Evolutionary conservation across 2,329 filamentous ascomycete species (phyloP).

Genomic region (Fusarium sp.): DNA sequence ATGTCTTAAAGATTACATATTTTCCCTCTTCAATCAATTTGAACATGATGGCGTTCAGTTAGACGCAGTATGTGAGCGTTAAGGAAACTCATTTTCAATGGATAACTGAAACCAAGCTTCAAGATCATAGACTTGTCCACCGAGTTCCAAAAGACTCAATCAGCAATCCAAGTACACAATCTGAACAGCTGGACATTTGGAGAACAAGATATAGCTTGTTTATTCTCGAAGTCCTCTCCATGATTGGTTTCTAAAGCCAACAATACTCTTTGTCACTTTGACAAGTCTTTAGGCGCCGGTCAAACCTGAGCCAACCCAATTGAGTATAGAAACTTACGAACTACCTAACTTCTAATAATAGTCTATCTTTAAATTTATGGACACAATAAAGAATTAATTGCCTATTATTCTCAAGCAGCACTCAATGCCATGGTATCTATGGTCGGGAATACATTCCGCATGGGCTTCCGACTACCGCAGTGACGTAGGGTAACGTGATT

Average conservation of each 20-base stretch:
- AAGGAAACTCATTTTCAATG: too few relatives aligned
- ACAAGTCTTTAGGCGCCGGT: accelerated
- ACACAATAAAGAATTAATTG: background rate
- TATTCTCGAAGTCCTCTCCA: accelerated
- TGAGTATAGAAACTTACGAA: background rate
- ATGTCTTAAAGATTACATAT: too few relatives aligned
- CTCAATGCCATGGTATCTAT: background rate
- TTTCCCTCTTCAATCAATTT: background rate
- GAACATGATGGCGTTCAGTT: background rate
- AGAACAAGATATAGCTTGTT: background rate
- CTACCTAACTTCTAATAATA: background rate
- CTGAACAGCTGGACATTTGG: accelerated
- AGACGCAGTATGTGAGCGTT: background rate
- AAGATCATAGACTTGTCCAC: background rate
- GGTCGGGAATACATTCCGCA: background rate
- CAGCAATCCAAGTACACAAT: background rate
- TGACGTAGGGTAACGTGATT: conserved; percentile 3
- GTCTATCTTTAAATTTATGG: background rate
- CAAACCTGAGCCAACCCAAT: background rate
- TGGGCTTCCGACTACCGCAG: background rate
- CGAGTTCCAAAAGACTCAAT: background rate
- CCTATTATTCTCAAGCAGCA: background rate
- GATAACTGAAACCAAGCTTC: background rate
- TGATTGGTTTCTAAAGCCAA: background rate
- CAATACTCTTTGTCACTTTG: background rate